A percentile compares a stretch with the other conserved stretches of the same genome.
These are phyloP conservation scores for Hibiscus syriacus DNA, from an alignment of 345 rosid species.

Conservation along the genomic window DNA sequence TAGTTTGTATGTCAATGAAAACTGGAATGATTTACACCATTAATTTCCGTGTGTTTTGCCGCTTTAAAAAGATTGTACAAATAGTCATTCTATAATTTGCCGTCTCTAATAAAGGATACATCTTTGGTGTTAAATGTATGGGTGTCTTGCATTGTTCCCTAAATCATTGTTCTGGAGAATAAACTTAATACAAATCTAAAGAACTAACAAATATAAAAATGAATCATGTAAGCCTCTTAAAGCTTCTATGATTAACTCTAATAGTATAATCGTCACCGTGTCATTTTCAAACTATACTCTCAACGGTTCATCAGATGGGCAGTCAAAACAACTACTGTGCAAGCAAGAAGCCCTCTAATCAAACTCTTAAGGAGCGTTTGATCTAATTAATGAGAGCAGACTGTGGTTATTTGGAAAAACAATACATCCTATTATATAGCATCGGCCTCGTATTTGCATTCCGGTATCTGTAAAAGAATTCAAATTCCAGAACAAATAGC, in stretches of 20 bases:
- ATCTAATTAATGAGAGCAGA: not conserved
- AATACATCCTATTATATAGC: not conserved
- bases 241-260: not conserved
- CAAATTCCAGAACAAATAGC: constrained; percentile 69
- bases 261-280: not conserved
- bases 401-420: not conserved
- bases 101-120: not conserved
- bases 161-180: not conserved
- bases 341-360: not conserved
- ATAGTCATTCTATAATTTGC: not conserved
- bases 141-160: not conserved
- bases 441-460: not conserved
- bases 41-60: not conserved
- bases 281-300: not conserved
- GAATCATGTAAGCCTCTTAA: not conserved
- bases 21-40: not conserved
- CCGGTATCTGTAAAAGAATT: not conserved
- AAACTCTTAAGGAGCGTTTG: not conserved
- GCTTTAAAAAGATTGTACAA: not conserved
- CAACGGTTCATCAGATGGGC: not conserved
- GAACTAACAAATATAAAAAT: not conserved
- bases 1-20: not conserved
- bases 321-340: not conserved
- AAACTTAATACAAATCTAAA: not conserved
- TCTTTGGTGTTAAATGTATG: not conserved